Percentiles rank a stretch among this genome's conserved stretches.
phyloP scores from a whole-genome alignment of 1,139 yeast genomes.

The Kazachstania sp. region DNA sequence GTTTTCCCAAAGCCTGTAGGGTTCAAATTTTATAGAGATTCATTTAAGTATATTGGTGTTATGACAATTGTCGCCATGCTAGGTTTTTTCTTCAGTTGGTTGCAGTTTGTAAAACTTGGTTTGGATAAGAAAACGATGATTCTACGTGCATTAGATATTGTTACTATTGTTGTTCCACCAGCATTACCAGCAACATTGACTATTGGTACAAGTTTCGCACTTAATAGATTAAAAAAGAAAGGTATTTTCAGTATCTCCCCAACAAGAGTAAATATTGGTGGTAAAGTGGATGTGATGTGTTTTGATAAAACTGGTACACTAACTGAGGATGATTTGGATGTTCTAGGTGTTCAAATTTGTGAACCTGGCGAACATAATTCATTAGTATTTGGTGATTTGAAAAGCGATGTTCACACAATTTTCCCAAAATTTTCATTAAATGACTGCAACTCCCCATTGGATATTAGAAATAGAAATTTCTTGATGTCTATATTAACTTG shows the following conservation, averaged over 20 bases:
- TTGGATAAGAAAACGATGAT: conserved; percentile 61
- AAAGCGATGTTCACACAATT: conserved; percentile 32
- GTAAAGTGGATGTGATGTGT: conserved; percentile 80
- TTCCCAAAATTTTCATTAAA: conserved; percentile 24
- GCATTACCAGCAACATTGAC: conserved; percentile 96
- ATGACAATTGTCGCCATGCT: conserved; percentile 79
- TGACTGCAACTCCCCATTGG: conserved; percentile 25
- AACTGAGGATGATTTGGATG: conserved; percentile 93
- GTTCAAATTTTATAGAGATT: conserved; percentile 86
- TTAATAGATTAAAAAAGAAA: conserved; percentile 59
- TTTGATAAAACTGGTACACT: conserved; percentile 97
- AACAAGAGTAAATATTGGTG: conserved; percentile 87
- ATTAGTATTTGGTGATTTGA: conserved; percentile 43
- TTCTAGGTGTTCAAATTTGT: conserved; percentile 65
- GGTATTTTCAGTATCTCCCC: conserved; percentile 87
- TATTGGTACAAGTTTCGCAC: conserved; percentile 90
- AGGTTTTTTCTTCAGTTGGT: conserved; percentile 79
- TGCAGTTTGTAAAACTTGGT: conserved; percentile 72
- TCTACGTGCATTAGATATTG: conserved; percentile 82
- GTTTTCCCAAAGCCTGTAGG: conserved; percentile 91
- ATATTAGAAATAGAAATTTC: conserved; percentile 25
- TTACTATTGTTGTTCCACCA: conserved; percentile 97
- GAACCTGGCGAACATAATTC: conserved; percentile 44
- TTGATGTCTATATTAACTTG: conserved; percentile 65
- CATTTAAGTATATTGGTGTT: conserved; percentile 90